Evolutionary conservation across 352 stramenopile species (phyloP), one percentile per base, ranked within the genome.

Genomic region (Phytophthora melonis): DNA sequence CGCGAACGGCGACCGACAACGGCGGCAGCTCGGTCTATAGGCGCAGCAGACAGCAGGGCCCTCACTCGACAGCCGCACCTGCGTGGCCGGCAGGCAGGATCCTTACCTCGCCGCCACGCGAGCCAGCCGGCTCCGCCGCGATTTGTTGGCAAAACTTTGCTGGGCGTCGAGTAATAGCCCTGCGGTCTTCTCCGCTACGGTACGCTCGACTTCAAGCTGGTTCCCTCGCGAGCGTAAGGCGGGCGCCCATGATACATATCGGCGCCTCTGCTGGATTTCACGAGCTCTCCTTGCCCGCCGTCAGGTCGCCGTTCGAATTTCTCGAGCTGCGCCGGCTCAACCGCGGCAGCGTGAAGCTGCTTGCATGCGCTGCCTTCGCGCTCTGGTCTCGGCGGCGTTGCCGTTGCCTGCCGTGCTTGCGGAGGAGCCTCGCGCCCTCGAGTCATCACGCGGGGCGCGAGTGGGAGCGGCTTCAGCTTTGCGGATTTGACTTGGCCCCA

Each of bases 261-360:
- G 47, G n/a, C 47, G 70, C 53, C 52, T 66, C 47, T 69, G 54
- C 59, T 66, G 67, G 61, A 72, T 72, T 62, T 68, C 39, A 21
- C 43, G 43, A n/a, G 43, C 43, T 50, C 43, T 21, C 14, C 18
- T 50, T 50, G 36, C 63, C 66, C 63, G 73, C 73, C 66, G 64
- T 77, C 73, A 59, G 32, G 73, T 80, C 73, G 69, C 63, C 68
- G 58, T 78, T 78, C 71, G 14, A 75, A 65, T 68, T 72, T 70
- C 23, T 36, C 34, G 21, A n/a, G 36, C 11, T 14, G 11, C 36
- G 14, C 36, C 36, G 36, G 11, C 36, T 43, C 36, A 43, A 18
- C 30, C 3, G 5, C 11, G 36, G 43, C 43, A 18, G 18, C 13
- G 14, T 21, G 43, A 14, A 50, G 16, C 14, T 50, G 39, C 43